A percentile compares a stretch with the other conserved stretches of the same genome.
phyloP scores from a whole-genome alignment of 495 filamentous ascomycete species.

The Geopyxis carbonaria region DNA sequence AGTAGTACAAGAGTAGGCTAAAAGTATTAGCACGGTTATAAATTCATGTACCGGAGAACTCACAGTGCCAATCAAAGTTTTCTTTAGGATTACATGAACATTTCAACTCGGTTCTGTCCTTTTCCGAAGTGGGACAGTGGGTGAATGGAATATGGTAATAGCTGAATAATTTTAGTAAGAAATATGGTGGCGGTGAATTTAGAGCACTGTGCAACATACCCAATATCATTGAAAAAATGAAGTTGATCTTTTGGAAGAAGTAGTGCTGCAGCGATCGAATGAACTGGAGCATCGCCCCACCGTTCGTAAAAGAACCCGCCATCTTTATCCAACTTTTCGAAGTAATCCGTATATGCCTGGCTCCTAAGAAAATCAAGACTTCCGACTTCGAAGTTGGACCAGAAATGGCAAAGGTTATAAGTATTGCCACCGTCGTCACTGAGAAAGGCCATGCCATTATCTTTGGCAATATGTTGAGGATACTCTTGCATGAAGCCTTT shows the following conservation, averaged over 20 bases:
- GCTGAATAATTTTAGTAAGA: slow-evolving; percentile 3
- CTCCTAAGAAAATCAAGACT: slow-evolving; percentile 71
- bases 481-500: slow-evolving; percentile 80
- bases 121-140: slow-evolving; percentile 81
- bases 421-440: slow-evolving; percentile 76
- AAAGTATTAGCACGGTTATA: background rate
- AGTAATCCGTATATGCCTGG: slow-evolving; percentile 62
- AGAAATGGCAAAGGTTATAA: slow-evolving; percentile 96
- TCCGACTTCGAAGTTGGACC: slow-evolving; percentile 86
- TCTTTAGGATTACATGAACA: slow-evolving; percentile 90
- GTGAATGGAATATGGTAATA: slow-evolving; percentile 99
- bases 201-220: slow-evolving; percentile 22
- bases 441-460: slow-evolving; percentile 78
- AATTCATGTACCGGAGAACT: slow-evolving; percentile 33
- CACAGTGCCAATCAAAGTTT: slow-evolving; percentile 96
- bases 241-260: slow-evolving; percentile 81
- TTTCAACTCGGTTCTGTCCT: slow-evolving; percentile 59
- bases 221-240: slow-evolving; percentile 98
- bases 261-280: slow-evolving; percentile 81
- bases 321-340: slow-evolving; percentile 58
- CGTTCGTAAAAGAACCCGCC: slow-evolving; percentile 89
- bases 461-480: slow-evolving; percentile 69
- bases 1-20: slow-evolving; percentile 45
- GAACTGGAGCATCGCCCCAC: slow-evolving; percentile 82
- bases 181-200: background rate